A percentile compares a stretch with the other conserved stretches of the same genome.
These are phyloP conservation scores for Lyophyllum decastes DNA, from an alignment of 768 basidiomycete genomes.

Conservation along the genomic window DNA sequence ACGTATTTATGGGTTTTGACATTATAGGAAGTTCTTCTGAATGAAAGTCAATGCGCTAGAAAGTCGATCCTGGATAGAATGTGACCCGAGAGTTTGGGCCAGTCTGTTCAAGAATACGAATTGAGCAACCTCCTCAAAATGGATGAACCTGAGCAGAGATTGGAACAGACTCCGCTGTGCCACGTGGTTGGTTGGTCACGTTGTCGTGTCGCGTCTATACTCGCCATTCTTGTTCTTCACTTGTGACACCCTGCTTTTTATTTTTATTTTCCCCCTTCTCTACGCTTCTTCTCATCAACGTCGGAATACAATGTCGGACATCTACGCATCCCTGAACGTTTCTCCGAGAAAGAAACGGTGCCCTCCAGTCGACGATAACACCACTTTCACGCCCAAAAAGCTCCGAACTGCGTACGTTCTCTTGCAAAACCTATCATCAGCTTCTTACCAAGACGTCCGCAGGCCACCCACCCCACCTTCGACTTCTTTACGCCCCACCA, in stretches of 20 bases:
- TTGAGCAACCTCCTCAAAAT: too few species aligned
- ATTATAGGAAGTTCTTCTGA: slow-evolving; percentile 18
- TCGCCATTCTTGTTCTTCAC: slow-evolving; percentile 6
- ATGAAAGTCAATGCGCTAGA: neutral
- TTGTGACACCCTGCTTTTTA: slow-evolving; percentile 18
- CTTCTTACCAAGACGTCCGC: slow-evolving; percentile 4
- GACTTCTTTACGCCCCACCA: slow-evolving; percentile 39
- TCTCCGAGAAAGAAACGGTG: slow-evolving; percentile 74
- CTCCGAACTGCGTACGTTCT: slow-evolving; percentile 54
- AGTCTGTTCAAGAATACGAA: neutral
- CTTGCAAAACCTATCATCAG: neutral
- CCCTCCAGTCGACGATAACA: slow-evolving; percentile 55
- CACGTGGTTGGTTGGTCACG: slow-evolving; percentile 5
- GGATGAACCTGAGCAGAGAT: too few species aligned
- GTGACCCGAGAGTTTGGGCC: too few species aligned
- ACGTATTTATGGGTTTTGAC: slow-evolving; percentile 59
- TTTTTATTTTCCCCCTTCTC: neutral
- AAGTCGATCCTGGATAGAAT: neutral
- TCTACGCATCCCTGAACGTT: slow-evolving; percentile 61
- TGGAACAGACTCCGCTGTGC: neutral
- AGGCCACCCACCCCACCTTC: slow-evolving; percentile 65
- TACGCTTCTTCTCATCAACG: slow-evolving; percentile 2
- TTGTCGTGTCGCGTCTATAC: slow-evolving; percentile 1
- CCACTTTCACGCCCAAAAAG: slow-evolving; percentile 67
- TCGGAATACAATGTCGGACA: slow-evolving; percentile 47